Conservation (phyloP, 345 rosid species). For the Syzygium jambos region DNA sequence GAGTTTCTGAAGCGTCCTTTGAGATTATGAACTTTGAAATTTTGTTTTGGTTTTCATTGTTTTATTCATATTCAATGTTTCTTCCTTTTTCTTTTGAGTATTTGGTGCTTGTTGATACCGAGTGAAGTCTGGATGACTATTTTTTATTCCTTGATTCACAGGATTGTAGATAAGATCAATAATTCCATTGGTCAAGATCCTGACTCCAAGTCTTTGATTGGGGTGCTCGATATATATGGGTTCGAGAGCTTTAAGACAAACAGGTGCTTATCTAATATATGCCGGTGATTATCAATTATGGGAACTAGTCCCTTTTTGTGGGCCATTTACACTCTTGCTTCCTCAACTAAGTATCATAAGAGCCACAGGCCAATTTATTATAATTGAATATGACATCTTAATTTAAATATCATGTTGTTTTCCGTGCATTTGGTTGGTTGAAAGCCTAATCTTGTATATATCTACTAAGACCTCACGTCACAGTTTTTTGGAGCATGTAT, state of each 20-base stretch:
- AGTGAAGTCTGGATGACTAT: neutral
- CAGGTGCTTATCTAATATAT: conserved; percentile 93
- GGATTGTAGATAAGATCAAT: conserved; percentile 94
- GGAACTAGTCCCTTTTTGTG: conserved; percentile 18
- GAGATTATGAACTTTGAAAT: neutral
- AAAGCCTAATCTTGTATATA: neutral
- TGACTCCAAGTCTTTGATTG: conserved; percentile 77
- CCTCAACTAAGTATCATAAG: neutral
- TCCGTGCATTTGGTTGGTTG: neutral
- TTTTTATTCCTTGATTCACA: conserved; percentile 19
- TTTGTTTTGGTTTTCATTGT: neutral
- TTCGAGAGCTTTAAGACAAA: conserved; percentile 99
- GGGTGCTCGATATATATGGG: conserved; percentile 98
- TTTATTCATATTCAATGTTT: neutral
- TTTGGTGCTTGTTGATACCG: neutral
- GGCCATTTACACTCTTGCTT: conserved; percentile 1
- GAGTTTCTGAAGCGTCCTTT: conserved; percentile 12
- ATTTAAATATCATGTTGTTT: neutral
- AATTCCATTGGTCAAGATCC: conserved; percentile 96
- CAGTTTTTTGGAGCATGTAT: neutral
- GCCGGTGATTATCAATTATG: conserved; percentile 15
- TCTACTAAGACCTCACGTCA: neutral
- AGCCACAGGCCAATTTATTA: neutral
- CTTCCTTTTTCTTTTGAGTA: neutral
- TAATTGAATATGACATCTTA: neutral